phyloP scores from a whole-genome alignment of 1,139 yeast genomes.

The Pneumocystis carinii region DNA sequence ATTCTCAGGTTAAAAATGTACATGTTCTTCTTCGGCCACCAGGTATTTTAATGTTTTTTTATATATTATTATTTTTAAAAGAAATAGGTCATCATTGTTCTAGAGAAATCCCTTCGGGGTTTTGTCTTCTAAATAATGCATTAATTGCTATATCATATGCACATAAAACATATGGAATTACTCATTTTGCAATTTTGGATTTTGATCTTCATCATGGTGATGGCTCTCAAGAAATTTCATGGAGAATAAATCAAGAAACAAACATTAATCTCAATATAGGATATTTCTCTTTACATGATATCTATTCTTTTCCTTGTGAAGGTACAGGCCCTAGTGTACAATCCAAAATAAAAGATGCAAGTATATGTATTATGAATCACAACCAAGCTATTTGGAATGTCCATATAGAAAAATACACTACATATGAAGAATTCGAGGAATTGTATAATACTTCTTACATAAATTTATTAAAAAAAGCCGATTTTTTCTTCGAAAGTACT shows the following conservation, averaged over 20 bases:
- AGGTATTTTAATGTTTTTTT: slow-evolving; percentile 21
- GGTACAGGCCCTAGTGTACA: slow-evolving; percentile 37
- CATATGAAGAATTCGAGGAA: slow-evolving; percentile 47
- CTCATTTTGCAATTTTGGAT: slow-evolving; percentile 72
- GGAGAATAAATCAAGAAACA: slow-evolving; percentile 36
- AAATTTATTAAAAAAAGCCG: slow-evolving; percentile 50
- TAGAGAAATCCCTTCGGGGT: slow-evolving; percentile 73
- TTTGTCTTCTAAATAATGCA: slow-evolving; percentile 67
- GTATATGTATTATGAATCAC: slow-evolving; percentile 66
- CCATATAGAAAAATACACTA: slow-evolving; percentile 53
- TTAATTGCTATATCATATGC: slow-evolving; percentile 78
- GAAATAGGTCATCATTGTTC: slow-evolving; percentile 93
- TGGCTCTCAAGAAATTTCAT: slow-evolving; percentile 76
- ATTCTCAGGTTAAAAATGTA: not conserved
- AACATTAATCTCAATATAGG: slow-evolving; percentile 46
- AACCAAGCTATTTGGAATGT: slow-evolving; percentile 74
- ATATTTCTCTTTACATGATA: slow-evolving; percentile 72
- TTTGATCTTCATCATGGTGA: slow-evolving; percentile 89
- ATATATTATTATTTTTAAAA: slow-evolving; percentile 42
- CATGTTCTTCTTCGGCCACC: slow-evolving; percentile 12
- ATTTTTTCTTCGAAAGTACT: slow-evolving; percentile 40
- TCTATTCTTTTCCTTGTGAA: slow-evolving; percentile 78
- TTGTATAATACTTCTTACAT: slow-evolving; percentile 51
- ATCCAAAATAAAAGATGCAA: slow-evolving; percentile 40
- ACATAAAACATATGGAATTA: slow-evolving; percentile 42